phyloP scores from a whole-genome alignment of 768 basidiomycete species.

The Naganishia onofrii region DNA sequence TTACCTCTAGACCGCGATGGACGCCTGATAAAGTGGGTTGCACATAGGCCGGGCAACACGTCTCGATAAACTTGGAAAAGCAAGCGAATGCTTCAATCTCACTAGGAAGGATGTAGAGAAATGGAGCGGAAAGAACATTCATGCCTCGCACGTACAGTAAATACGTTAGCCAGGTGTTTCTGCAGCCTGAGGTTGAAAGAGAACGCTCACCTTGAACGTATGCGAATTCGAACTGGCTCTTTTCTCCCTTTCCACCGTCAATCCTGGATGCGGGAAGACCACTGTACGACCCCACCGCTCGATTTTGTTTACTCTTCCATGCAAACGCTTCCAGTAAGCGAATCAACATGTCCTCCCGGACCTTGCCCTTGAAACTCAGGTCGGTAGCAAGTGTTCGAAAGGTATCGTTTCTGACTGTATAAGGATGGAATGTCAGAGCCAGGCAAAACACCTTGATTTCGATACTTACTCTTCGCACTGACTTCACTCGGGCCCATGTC shows the following conservation, averaged over 20 bases:
- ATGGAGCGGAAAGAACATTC: slow-evolving; percentile 98
- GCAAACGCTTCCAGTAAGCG: slow-evolving; percentile 96
- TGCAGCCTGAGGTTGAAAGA: background rate
- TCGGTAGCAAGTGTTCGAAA: slow-evolving; percentile 96
- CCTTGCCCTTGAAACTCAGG: slow-evolving; percentile 93
- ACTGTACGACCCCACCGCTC: background rate
- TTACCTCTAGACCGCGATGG: slow-evolving; percentile 85
- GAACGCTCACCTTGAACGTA: slow-evolving; percentile 73
- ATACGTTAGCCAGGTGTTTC: background rate
- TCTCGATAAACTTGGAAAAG: slow-evolving; percentile 93
- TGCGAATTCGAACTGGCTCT: slow-evolving; percentile 64
- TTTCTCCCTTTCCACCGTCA: slow-evolving; percentile 34
- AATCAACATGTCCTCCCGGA: slow-evolving; percentile 94
- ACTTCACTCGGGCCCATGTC: slow-evolving; percentile 47
- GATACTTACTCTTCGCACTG: slow-evolving; percentile 50
- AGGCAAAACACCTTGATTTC: background rate
- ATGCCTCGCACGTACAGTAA: slow-evolving; percentile 59
- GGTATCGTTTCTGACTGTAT: slow-evolving; percentile 77
- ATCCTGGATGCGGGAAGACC: background rate
- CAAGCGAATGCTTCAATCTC: slow-evolving; percentile 98
- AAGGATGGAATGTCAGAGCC: slow-evolving; percentile 58
- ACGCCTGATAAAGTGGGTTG: slow-evolving; percentile 94
- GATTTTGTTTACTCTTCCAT: slow-evolving; percentile 65
- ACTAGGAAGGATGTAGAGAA: slow-evolving; percentile 94
- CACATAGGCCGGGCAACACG: slow-evolving; percentile 91